Base-by-base conservation (phyloP, 2,329 filamentous ascomycete genomes). In the Harringtonia lauricola region DNA sequence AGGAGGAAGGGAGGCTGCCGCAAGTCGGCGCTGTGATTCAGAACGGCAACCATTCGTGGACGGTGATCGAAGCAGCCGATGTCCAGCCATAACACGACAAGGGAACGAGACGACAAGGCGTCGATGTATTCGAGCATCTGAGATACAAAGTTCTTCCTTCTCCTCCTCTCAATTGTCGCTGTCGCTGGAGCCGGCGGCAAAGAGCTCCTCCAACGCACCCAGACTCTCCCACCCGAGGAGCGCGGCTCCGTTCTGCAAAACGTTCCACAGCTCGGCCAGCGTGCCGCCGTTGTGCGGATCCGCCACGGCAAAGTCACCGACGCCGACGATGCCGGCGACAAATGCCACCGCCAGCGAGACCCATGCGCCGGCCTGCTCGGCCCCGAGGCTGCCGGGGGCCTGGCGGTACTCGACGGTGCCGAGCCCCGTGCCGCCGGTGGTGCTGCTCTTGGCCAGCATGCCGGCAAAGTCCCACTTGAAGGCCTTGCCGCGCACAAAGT, bases 401-500 rank as follows among this genome's bases (percentile, higher is more conserved):
- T 64, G 62, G 3, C 63, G 57, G 39, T 59, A 65, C 51, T 65
- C 62, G 19, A 65, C 50, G 8, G 59, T 61, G 7, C 58, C 59
- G n/a, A 51, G 47, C 6, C 50, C 47, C 1, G 39, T 41, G 8
- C 42, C 36, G 9, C 40, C 31, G 12, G 42, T 40, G 3, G 24
- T 36, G 4, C 24, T 10, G 24, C 39, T 30, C 26, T 28, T 31
- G 9, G 47, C 30, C 29, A 59, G 33, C 35, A 63, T 52, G 2
- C 57, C 55, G 0, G 57, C 52, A 41, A 64, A 59, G 40, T 64
- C 57, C 63, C 63, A 65, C 54, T 64, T 65, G 51, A 61, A 65
- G 26, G 62, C 58, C 43, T 63, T 63, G 13, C 62, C 62, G 35
- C 60, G 55, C 19, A 65, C 51, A 46, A 64, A 64, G 42, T 62